These are phyloP conservation scores for Nicotiana sylvestris DNA, from an alignment of 257 asterid genomes.

Conservation along the genomic window DNA sequence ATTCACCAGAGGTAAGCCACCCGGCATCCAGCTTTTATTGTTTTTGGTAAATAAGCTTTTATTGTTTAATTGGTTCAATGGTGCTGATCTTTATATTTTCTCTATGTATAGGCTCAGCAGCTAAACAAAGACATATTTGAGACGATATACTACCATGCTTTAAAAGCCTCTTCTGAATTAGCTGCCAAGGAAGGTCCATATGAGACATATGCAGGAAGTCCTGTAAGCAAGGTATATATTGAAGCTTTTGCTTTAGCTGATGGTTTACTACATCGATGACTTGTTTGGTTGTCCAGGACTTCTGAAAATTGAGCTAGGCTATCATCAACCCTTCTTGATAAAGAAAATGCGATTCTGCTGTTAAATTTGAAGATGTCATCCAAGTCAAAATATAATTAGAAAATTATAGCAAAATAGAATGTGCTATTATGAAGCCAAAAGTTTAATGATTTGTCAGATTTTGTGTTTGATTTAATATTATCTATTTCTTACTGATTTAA, in stretches of 20 bases:
- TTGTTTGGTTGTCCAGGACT: not conserved
- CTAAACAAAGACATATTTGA: conserved; percentile 91
- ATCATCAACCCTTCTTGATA: not conserved
- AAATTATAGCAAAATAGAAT: not conserved
- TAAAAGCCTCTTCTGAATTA: conserved; percentile 78
- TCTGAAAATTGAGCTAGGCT: not conserved
- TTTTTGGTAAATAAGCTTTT: not conserved
- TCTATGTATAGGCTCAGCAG: conserved; percentile 70
- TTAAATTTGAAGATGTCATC: not conserved
- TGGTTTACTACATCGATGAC: not conserved
- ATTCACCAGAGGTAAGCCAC: conserved; percentile 78
- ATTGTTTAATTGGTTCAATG: not conserved
- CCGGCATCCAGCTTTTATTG: not conserved
- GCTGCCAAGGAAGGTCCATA: conserved; percentile 73
- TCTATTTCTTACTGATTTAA: not conserved
- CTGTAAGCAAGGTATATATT: conserved; percentile 74
- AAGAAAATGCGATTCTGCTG: not conserved
- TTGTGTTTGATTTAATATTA: not conserved
- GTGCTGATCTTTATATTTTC: not conserved
- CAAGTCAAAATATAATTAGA: not conserved
- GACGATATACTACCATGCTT: conserved; percentile 86
- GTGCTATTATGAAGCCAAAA: not conserved
- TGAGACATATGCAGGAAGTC: conserved; percentile 78
- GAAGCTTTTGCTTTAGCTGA: not conserved
- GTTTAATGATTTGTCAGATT: not conserved